Conservation (phyloP, 2,329 filamentous ascomycete genomes). For the Remersonia thermophila region DNA sequence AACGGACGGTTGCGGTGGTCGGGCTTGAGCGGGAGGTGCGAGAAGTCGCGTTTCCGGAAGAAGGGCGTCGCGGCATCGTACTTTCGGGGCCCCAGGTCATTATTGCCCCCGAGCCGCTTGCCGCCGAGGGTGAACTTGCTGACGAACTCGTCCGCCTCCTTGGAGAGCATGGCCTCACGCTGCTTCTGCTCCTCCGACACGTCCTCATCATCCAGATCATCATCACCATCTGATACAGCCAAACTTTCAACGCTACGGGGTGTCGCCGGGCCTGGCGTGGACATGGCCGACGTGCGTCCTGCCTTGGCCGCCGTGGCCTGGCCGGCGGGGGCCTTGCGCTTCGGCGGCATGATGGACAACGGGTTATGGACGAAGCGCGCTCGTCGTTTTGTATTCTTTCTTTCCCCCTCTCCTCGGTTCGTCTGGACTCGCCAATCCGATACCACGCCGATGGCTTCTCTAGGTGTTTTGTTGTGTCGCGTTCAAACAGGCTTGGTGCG, state of each 20-base stretch:
- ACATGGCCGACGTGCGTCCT: slow-evolving; percentile 43
- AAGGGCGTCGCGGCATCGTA: slow-evolving; percentile 21
- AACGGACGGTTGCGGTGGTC: slow-evolving; percentile 84
- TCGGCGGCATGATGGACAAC: slow-evolving; percentile 46
- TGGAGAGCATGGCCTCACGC: slow-evolving; percentile 42
- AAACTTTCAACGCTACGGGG: slow-evolving; percentile 43
- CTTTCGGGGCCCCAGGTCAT: slow-evolving; percentile 9
- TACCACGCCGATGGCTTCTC: no score
- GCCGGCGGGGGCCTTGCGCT: slow-evolving; percentile 51
- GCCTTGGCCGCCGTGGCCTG: slow-evolving; percentile 39
- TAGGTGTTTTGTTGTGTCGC: no score
- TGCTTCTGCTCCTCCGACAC: slow-evolving; percentile 35
- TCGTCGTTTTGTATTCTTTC: neutral
- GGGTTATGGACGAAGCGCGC: neutral
- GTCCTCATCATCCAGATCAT: slow-evolving; percentile 42
- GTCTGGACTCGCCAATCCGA: no score
- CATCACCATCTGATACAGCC: slow-evolving; percentile 21
- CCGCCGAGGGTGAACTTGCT: slow-evolving; percentile 21
- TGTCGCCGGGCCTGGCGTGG: slow-evolving; percentile 49
- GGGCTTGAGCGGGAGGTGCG: slow-evolving; percentile 67
- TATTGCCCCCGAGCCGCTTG: slow-evolving; percentile 31
- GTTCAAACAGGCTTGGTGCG: no score
- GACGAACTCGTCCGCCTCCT: slow-evolving; percentile 49
- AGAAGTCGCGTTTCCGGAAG: slow-evolving; percentile 51
- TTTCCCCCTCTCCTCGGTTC: neutral